Conservation (phyloP, 192 early-diverging fungal species). For the Funneliformis mosseae region DNA sequence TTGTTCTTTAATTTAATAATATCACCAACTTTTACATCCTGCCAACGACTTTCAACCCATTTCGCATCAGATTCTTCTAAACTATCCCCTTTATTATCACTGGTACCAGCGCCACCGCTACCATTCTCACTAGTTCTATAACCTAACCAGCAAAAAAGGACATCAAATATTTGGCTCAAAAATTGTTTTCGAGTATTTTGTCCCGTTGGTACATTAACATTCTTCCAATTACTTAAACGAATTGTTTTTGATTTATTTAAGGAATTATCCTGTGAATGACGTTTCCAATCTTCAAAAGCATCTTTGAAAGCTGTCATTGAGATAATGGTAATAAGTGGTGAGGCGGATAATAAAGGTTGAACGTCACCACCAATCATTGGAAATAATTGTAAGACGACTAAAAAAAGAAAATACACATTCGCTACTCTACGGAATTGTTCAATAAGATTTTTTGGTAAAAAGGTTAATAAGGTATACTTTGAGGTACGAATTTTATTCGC, state of each 20-base stretch:
- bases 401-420: slow-evolving; percentile 92
- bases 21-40: slow-evolving; percentile 86
- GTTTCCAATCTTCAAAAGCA: slow-evolving; percentile 89
- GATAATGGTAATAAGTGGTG: slow-evolving; percentile 83
- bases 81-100: neutral
- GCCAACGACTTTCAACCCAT: slow-evolving; percentile 80
- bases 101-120: neutral
- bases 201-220: slow-evolving; percentile 53
- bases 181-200: slow-evolving; percentile 19
- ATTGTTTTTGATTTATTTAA: slow-evolving; percentile 75
- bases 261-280: slow-evolving; percentile 78
- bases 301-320: slow-evolving; percentile 83
- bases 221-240: slow-evolving; percentile 59
- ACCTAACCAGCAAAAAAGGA: slow-evolving; percentile 15
- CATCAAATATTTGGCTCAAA: slow-evolving; percentile 17
- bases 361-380: slow-evolving; percentile 57
- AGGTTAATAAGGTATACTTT: slow-evolving; percentile 90
- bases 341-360: slow-evolving; percentile 73
- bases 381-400: slow-evolving; percentile 81
- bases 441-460: slow-evolving; percentile 93
- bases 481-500: slow-evolving; percentile 82
- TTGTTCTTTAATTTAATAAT: slow-evolving; percentile 81
- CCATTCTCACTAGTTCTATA: neutral
- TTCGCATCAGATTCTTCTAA: slow-evolving; percentile 34
- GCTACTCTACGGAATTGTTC: slow-evolving; percentile 97